Evolutionary conservation across 495 filamentous ascomycete species (phyloP).

Genomic region (Hyaloscypha bicolor): DNA sequence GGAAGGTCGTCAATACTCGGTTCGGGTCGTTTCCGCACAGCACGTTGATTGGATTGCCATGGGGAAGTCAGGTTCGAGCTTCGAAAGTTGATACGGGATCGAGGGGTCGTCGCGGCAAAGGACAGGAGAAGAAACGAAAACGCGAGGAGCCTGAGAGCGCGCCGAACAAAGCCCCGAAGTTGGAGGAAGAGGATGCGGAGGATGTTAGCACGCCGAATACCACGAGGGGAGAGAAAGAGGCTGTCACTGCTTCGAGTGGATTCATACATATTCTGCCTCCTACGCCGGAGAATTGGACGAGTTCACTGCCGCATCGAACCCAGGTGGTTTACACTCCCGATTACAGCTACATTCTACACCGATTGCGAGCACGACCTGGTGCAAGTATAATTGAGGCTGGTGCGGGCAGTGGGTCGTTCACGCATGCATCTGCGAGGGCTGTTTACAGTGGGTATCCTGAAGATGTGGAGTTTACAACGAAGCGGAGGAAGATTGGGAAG

Average conservation of each 20-base stretch:
- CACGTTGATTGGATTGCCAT: conserved; percentile 78
- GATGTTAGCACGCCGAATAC: conserved; percentile 18
- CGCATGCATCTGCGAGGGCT: conserved; percentile 84
- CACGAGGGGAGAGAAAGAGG: conserved; percentile 30
- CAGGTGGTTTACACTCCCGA: conserved; percentile 98
- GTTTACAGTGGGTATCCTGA: conserved; percentile 81
- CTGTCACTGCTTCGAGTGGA: conserved; percentile 70
- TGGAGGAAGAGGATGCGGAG: conserved; percentile 25
- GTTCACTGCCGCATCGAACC: conserved; percentile 86
- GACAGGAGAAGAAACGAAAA: conserved; percentile 56
- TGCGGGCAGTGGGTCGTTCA: conserved; percentile 93
- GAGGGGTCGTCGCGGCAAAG: conserved; percentile 61
- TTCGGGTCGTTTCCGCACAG: conserved; percentile 95
- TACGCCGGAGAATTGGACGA: conserved; percentile 92
- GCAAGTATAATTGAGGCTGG: conserved; percentile 87
- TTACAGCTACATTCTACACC: conserved; percentile 92
- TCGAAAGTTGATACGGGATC: conserved; percentile 90
- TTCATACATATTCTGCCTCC: conserved; percentile 91
- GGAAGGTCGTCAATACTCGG: conserved; percentile 85
- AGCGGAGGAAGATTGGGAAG: conserved; percentile 58
- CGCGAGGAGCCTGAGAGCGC: conserved; percentile 39
- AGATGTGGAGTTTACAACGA: conserved; percentile 23
- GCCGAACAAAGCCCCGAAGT: conserved; percentile 30
- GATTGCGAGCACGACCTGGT: conserved; percentile 80
- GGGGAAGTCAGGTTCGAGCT: conserved; percentile 89